These are phyloP conservation scores for Suillus americanus DNA, from an alignment of 768 basidiomycete genomes.

Conservation along the genomic window DNA sequence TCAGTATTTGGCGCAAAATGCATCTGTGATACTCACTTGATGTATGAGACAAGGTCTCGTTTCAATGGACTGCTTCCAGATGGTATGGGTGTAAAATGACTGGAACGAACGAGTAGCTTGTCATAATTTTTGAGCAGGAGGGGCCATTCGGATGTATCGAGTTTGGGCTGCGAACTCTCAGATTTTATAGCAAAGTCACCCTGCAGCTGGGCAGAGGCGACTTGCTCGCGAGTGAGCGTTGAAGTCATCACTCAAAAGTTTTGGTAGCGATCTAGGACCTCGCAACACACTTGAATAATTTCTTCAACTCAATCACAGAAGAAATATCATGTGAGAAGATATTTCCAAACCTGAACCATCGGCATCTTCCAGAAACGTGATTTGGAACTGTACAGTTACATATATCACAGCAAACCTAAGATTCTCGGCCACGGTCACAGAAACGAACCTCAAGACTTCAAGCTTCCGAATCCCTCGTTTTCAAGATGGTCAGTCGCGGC, in stretches of 20 bases:
- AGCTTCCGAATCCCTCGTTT: conserved; percentile 30
- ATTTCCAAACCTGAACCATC: conserved; percentile 3
- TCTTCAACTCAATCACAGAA: not conserved
- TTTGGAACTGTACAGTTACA: conserved; percentile 53
- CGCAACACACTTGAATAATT: not conserved
- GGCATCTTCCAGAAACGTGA: conserved; percentile 17
- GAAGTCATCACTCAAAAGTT: conserved; percentile 9
- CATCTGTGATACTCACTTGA: conserved; percentile 59
- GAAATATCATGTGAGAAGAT: conserved; percentile 22
- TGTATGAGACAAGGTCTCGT: conserved; percentile 87
- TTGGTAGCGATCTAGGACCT: not conserved
- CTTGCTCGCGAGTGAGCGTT: conserved; percentile 59
- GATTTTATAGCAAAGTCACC: conserved; percentile 85
- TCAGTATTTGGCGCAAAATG: not conserved
- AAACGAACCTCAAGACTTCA: conserved; percentile 24
- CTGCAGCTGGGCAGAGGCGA: conserved; percentile 70
- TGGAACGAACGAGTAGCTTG: conserved; percentile 90
- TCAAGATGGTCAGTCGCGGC: conserved; percentile 72
- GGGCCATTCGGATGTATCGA: conserved; percentile 98
- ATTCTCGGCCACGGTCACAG: not conserved
- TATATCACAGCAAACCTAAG: conserved; percentile 21
- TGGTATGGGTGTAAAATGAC: conserved; percentile 98
- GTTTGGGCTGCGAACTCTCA: conserved; percentile 65
- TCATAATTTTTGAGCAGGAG: conserved; percentile 98
- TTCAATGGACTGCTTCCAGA: conserved; percentile 92